Conservation (phyloP, 768 basidiomycete species). For the Mycena pura region DNA sequence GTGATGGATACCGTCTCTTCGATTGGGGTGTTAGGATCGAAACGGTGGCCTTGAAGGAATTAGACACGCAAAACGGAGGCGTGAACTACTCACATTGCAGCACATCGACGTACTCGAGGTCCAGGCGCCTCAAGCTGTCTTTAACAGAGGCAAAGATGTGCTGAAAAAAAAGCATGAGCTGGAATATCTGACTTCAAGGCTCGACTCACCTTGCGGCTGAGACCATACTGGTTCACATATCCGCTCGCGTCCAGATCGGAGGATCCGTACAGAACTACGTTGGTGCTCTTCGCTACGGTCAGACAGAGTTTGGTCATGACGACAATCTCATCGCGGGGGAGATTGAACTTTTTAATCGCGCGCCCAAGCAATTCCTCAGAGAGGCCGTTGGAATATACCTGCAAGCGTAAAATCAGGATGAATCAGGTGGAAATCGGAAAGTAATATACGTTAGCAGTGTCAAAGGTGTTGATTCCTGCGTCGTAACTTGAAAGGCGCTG, state of each 20-base stretch:
- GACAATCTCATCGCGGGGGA: slow-evolving; percentile 77
- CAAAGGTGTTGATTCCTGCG: slow-evolving; percentile 66
- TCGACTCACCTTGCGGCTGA: slow-evolving; percentile 50
- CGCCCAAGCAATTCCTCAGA: slow-evolving; percentile 69
- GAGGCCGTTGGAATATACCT: slow-evolving; percentile 70
- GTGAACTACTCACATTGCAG: slow-evolving; percentile 59
- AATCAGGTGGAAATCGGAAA: too few relatives aligned
- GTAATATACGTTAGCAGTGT: slow-evolving; percentile 54
- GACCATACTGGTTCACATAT: slow-evolving; percentile 62
- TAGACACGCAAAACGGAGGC: slow-evolving; percentile 37
- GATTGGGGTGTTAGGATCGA: slow-evolving; percentile 65
- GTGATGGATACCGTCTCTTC: slow-evolving; percentile 53
- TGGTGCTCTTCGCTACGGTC: slow-evolving; percentile 34
- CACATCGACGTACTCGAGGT: slow-evolving; percentile 78
- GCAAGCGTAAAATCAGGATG: neutral
- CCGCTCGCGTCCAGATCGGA: slow-evolving; percentile 44
- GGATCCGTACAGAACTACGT: slow-evolving; percentile 5
- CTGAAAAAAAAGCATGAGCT: slow-evolving; percentile 37
- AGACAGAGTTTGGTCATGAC: slow-evolving; percentile 74
- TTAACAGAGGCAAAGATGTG: slow-evolving; percentile 77
- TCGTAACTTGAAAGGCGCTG: slow-evolving; percentile 44
- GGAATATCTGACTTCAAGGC: neutral
- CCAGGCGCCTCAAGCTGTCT: slow-evolving; percentile 65
- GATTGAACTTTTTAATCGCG: slow-evolving; percentile 33
- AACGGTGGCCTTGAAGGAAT: slow-evolving; percentile 55